Conservation (phyloP, 2,329 filamentous ascomycete species). For the Claviceps arundinis region DNA sequence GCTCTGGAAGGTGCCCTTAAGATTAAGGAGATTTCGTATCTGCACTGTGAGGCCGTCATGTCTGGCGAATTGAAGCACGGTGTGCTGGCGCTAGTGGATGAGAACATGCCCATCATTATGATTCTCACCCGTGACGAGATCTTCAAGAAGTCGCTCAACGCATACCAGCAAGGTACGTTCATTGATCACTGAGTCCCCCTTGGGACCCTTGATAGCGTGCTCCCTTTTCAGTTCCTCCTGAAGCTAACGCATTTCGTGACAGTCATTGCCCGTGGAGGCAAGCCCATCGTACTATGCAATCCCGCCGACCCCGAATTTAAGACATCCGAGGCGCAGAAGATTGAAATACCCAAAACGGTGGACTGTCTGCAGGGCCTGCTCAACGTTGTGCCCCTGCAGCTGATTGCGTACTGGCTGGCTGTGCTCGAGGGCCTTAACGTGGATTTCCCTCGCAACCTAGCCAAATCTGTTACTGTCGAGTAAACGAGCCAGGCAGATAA, state of each 20-base stretch:
- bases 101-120: conserved; percentile 99
- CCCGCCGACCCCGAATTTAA: conserved; percentile 79
- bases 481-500: conserved; percentile 63
- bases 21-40: conserved; percentile 99
- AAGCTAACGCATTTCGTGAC: neutral
- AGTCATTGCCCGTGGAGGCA: conserved; percentile 92
- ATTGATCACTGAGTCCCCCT: too few species aligned
- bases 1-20: conserved; percentile 95
- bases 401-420: conserved; percentile 98
- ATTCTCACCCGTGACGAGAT: conserved; percentile 92
- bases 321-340: conserved; percentile 80
- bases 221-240: neutral
- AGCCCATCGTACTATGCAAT: conserved; percentile 99
- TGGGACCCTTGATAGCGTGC: neutral
- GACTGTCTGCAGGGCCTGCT: conserved; percentile 92
- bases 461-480: conserved; percentile 98
- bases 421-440: conserved; percentile 94
- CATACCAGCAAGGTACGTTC: conserved; percentile 81
- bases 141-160: conserved; percentile 98
- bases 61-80: conserved; percentile 98
- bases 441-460: conserved; percentile 95
- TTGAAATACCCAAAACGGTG: conserved; percentile 91
- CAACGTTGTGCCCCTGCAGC: conserved; percentile 93
- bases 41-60: conserved; percentile 99
- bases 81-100: conserved; percentile 91